Base-by-base conservation (phyloP, 257 asterid genomes). In the Solanum paucissectum region DNA sequence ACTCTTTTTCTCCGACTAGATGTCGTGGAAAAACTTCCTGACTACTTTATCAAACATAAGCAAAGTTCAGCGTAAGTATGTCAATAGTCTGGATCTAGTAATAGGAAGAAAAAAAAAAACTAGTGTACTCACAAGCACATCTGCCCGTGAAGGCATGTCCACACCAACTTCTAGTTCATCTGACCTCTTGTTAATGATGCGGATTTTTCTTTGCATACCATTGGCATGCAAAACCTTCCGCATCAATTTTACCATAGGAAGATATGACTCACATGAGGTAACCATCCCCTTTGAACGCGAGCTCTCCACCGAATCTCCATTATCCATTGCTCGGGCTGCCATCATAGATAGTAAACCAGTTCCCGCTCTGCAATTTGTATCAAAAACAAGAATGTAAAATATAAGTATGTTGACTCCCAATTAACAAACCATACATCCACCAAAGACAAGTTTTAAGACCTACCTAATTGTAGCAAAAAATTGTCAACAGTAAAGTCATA, bases 181-280 rank as follows among this genome's bases (percentile, higher is more conserved):
- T 4, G 98, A 97, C 91, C 99, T 92, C 96, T 95, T 95, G 92
- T 95, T 93, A 73, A 95, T 87, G 87, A 97, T 83, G 33, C 91
- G 93, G 89, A 97, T 88, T 87, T 91, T 92, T 86, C 94, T 90
- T 40, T 93, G 96, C 95, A 95, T 90, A 62, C 92, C 91, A 86
- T 95, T 95, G 81, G 93, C 92, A 75, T 94, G 93, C 71, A 95
- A 89, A 84, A 95, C 99, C 90, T 92, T 93, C 89, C 95, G 94
- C 95, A 91, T 92, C 91, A 97, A 89, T 88, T 97, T 97, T 23
- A 95, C 94, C 98, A 95, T 97, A 25, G 99, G 99, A 91, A 95
- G 98, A 91, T 97, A 97, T 14, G 99, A 97, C 93, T 97, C 98
- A 76, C 98, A 95, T 88, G 98, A 95, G 10, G 99, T 94, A 87